phyloP scores from a whole-genome alignment of 306 rosid genomes.

The Cyclanthera cordifolia region DNA sequence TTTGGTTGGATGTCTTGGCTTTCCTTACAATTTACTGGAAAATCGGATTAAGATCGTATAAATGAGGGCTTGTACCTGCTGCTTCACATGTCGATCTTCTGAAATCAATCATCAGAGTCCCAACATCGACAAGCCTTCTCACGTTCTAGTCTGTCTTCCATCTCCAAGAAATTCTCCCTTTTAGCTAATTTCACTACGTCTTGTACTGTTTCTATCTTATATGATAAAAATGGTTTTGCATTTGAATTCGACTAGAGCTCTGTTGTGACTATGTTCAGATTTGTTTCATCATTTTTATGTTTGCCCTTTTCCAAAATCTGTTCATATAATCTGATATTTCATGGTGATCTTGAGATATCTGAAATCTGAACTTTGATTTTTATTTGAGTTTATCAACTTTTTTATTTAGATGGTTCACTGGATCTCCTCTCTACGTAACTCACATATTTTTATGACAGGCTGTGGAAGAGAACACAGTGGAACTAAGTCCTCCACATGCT shows the following conservation, averaged over 20 bases:
- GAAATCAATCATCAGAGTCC: constrained; percentile 10
- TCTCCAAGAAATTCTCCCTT: neutral
- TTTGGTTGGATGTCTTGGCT: constrained; percentile 29
- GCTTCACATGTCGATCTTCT: constrained; percentile 29
- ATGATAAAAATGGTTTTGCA: constrained; percentile 13
- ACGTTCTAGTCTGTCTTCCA: constrained; percentile 11
- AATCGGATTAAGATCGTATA: constrained; percentile 28
- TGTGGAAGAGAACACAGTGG: constrained; percentile 21
- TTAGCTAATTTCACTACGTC: neutral
- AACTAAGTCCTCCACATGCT: constrained; percentile 24
- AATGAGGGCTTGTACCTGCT: constrained; percentile 34
- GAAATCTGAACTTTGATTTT: neutral
- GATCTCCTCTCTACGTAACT: neutral
- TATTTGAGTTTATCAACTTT: neutral
- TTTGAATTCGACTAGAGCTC: constrained; percentile 29
- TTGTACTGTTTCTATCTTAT: constrained; percentile 1
- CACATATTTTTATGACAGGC: constrained; percentile 30
- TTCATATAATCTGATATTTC: neutral
- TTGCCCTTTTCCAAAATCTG: neutral
- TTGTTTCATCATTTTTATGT: constrained; percentile 6
- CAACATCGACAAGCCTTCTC: constrained; percentile 14
- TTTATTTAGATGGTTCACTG: neutral
- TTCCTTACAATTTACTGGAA: constrained; percentile 55
- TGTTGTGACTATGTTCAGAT: constrained; percentile 31
- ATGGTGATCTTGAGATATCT: neutral